Conservation (phyloP, 805 yeast genomes). For the Hanseniaspora meyeri region DNA sequence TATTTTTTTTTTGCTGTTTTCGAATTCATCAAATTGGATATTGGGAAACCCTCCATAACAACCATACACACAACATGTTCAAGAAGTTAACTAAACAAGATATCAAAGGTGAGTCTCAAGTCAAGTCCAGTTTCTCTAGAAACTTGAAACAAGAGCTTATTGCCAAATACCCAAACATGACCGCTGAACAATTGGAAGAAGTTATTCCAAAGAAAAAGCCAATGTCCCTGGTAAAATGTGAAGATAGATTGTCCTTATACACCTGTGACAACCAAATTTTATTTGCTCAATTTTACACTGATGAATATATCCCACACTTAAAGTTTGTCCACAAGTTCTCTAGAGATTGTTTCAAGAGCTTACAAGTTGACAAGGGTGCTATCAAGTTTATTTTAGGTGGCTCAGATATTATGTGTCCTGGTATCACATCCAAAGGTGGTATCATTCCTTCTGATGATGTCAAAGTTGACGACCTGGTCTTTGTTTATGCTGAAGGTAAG, state of each 20-base stretch:
- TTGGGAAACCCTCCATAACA: background rate
- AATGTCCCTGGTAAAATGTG: constrained; percentile 69
- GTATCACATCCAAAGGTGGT: constrained; percentile 79
- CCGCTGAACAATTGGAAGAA: constrained; percentile 56
- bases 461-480: constrained; percentile 58
- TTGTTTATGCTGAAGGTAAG: constrained; percentile 85
- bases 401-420: constrained; percentile 95
- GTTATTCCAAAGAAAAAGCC: constrained; percentile 82
- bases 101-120: constrained; percentile 77
- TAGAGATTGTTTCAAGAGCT: constrained; percentile 57
- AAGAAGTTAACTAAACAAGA: constrained; percentile 66
- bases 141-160: constrained; percentile 67
- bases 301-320: constrained; percentile 64
- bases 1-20: background rate
- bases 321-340: constrained; percentile 73
- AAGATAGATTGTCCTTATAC: constrained; percentile 73
- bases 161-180: constrained; percentile 60
- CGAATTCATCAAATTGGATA: background rate
- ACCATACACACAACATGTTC: background rate
- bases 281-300: constrained; percentile 61
- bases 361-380: constrained; percentile 91
- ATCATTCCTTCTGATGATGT: constrained; percentile 49
- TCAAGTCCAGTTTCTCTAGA: constrained; percentile 89
- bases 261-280: constrained; percentile 61
- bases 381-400: constrained; percentile 91